phyloP scores from a whole-genome alignment of 441 rosid species.

The Erodium texanum region DNA sequence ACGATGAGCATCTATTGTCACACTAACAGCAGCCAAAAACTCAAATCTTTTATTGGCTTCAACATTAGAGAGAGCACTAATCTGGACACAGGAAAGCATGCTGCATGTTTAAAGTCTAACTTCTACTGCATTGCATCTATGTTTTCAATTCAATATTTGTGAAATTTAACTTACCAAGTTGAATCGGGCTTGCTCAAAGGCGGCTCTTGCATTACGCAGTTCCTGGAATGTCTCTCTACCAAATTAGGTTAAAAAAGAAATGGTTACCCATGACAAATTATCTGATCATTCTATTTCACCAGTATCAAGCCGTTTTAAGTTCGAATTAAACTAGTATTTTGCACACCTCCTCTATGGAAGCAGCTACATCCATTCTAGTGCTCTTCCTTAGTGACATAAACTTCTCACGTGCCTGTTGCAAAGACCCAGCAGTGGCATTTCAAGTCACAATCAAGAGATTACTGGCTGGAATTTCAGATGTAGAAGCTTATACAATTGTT shows the following conservation, averaged over 20 bases:
- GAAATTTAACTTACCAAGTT: slow-evolving; percentile 51
- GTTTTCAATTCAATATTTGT: not conserved
- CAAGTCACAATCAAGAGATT: slow-evolving; percentile 15
- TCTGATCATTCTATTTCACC: slow-evolving; percentile 16
- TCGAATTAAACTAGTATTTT: slow-evolving; percentile 8
- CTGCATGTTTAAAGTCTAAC: slow-evolving; percentile 4
- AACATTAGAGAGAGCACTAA: slow-evolving; percentile 86
- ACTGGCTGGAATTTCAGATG: not conserved
- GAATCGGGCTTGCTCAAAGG: slow-evolving; percentile 95
- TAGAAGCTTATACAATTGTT: not conserved
- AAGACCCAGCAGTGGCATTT: slow-evolving; percentile 18
- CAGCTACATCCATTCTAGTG: slow-evolving; percentile 66
- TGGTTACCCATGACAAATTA: slow-evolving; percentile 23
- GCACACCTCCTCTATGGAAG: slow-evolving; percentile 69
- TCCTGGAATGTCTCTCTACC: slow-evolving; percentile 45
- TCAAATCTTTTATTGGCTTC: slow-evolving; percentile 98
- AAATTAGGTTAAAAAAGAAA: slow-evolving; percentile 11
- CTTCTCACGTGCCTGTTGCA: slow-evolving; percentile 79
- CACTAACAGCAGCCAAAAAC: slow-evolving; percentile 94
- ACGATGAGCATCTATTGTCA: slow-evolving; percentile 99
- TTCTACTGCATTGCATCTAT: slow-evolving; percentile 1
- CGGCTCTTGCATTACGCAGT: slow-evolving; percentile 79
- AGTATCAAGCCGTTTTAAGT: slow-evolving; percentile 9
- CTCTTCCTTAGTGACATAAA: slow-evolving; percentile 75
- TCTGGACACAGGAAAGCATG: slow-evolving; percentile 32